Percentiles rank a stretch among this genome's conserved stretches.
Conservation (phyloP, 108 stramenopile genomes). For the Epipyxis sp. region DNA sequence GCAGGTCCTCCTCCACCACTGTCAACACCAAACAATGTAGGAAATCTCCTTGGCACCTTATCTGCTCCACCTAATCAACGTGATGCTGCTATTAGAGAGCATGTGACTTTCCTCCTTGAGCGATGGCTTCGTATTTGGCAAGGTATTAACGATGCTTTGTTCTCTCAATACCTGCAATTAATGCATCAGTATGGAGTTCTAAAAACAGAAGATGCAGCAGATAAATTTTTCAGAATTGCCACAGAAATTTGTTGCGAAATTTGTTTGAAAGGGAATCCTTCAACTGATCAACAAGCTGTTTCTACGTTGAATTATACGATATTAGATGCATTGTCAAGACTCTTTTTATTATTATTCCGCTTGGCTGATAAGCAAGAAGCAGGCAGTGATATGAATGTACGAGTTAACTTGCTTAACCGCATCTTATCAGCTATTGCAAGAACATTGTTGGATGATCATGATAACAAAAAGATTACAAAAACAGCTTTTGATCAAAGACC, state of each 20-base stretch:
- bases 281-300: slow-evolving; percentile 11
- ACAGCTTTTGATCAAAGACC: slow-evolving; percentile 81
- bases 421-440: neutral
- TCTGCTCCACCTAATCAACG: neutral
- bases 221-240: slow-evolving; percentile 88
- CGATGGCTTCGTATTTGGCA: slow-evolving; percentile 89
- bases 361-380: slow-evolving; percentile 23
- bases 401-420: slow-evolving; percentile 27
- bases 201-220: slow-evolving; percentile 79
- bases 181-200: slow-evolving; percentile 82
- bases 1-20: neutral
- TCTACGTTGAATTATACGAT: slow-evolving; percentile 72
- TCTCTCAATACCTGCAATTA: slow-evolving; percentile 78
- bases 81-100: slow-evolving; percentile 48
- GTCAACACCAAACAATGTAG: neutral
- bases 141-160: slow-evolving; percentile 80
- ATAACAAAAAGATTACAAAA: neutral
- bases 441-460: slow-evolving; percentile 14
- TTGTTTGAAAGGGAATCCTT: slow-evolving; percentile 41
- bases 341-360: slow-evolving; percentile 75
- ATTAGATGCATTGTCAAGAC: slow-evolving; percentile 84
- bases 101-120: slow-evolving; percentile 82
- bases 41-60: no score
- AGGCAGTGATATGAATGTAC: neutral
- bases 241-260: slow-evolving; percentile 74